These are phyloP conservation scores for Leishmania guyanensis DNA, from an alignment of 208 protist genomes.

Conservation along the genomic window DNA sequence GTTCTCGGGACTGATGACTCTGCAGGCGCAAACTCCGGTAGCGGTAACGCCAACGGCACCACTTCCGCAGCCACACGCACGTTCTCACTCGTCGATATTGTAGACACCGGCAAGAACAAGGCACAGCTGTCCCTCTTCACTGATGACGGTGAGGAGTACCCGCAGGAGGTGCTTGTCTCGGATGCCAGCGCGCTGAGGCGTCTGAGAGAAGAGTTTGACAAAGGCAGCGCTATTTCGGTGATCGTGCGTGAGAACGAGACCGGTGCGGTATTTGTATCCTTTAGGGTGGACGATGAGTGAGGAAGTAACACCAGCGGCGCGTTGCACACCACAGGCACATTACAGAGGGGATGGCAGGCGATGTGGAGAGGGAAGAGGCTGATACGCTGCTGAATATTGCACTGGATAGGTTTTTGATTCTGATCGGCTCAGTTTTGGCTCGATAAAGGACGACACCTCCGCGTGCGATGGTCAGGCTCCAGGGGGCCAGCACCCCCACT, in stretches of 20 bases:
- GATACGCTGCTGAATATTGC: too few relatives aligned
- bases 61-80: neutral
- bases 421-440: neutral
- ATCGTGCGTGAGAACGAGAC: conserved; percentile 23
- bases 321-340: neutral
- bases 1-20: conserved; percentile 32
- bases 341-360: neutral
- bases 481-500: neutral
- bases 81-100: conserved; percentile 40
- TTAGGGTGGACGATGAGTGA: conserved; percentile 21
- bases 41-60: neutral
- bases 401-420: neutral
- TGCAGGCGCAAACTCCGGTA: neutral
- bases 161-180: conserved; percentile 19
- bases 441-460: neutral
- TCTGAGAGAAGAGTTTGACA: conserved; percentile 18
- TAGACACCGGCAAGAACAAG: conserved; percentile 6
- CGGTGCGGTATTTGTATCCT: conserved; percentile 24
- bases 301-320: neutral
- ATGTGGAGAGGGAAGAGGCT: neutral
- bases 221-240: conserved; percentile 21
- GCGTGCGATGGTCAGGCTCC: neutral
- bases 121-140: conserved; percentile 29
- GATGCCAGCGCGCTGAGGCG: conserved; percentile 16
- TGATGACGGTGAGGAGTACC: conserved; percentile 35